Base-by-base conservation (phyloP, 352 stramenopile genomes). In the Albugo laibachii region DNA sequence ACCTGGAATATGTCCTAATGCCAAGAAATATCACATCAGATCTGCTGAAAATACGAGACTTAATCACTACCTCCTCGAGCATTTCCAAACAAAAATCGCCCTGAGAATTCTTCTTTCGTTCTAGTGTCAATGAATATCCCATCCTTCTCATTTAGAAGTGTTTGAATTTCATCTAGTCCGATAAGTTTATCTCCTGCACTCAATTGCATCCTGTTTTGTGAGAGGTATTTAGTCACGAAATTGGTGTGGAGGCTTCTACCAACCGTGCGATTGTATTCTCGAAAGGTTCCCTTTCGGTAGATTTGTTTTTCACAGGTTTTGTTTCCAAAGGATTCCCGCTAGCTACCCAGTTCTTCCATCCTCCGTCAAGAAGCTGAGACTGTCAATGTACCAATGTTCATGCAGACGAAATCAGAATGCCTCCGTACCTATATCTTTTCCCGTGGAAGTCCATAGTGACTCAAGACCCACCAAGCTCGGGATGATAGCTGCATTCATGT, bases 391-490 rank as follows among this genome's bases (percentile, higher is more conserved):
- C 16, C 8, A 8, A 43, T 24, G 3, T 43, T 8, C 16, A 24
- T 10, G 8, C 8, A 43, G 38, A 19, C 8, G 16, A 24, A 19
- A 19, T 10, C 20, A n/a, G n/a, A n/a, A n/a, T 8, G 8, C 20
- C 20, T 18, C 35, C 20, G 13, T 14, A 76, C 67, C 60, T 87
- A 84, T 36, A 87, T 64, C 44, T 83, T 69, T 24, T 78, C 61
- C 43, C 75, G 63, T 2, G 71, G 69, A 47, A 82, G 77, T 16
- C 75, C 75, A 45, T 69, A 87, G 58, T 84, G 69, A 27, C 59
- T 64, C 48, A 82, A 82, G 13, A 87, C 69, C 75, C 75, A 87
- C 75, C 75, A 87, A 49, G 73, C 69, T 15, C 75, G 66, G 11
- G 66, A 78, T 21, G 75, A 59, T 54, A 73, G 72, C 68, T 80